Base-by-base conservation (phyloP, 805 yeast genomes). In the Candida namnaoensis region DNA sequence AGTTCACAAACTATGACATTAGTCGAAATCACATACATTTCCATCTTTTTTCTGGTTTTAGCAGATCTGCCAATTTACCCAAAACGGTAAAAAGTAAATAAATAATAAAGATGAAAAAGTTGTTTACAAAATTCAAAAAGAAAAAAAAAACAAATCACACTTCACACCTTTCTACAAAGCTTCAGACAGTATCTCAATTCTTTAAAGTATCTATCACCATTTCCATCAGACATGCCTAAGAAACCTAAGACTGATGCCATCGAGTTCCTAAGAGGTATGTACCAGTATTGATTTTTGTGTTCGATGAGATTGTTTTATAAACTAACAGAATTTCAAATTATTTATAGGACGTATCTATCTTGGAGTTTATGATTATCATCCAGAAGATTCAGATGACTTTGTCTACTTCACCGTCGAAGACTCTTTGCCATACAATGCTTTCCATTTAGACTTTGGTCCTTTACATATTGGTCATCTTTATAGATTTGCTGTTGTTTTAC, bases 381-480 rank as follows among this genome's bases (percentile, higher is more conserved):
- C 98, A 1, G 70, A 67, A 41, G 91, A 88, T 58, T 82, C 91
- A 1, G 75, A 72, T 25, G 82, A 81, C 32, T 64, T 80, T 36
- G 95, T 86, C 2, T 84, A 82, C 61, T 90, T 93, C 65, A 88
- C 98, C 0, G 86, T 93, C 4, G 98, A 93, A 54, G 95, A 90
- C 49, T 79, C 91, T 1, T 72, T 93, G 38, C 95, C 93, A 5
- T 93, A 93, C 61, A 93, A 93, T 57, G 73, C 95, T n/a, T 93
- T 93, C 67, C 96, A 91, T 60, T 72, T 90, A 48, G 99, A 93
- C 61, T 93, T 93, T 63, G 99, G 99, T 38, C 99, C 99, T 0
- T 68, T 93, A 50, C 95, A 91, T 59, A 79, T 91, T 40, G 97
- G 97, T 1, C 95, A 84, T 59, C 65, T 93, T 39, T 93, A 93